phyloP scores from a whole-genome alignment of 169 alveolate species.

The Plasmodium falciparum region DNA sequence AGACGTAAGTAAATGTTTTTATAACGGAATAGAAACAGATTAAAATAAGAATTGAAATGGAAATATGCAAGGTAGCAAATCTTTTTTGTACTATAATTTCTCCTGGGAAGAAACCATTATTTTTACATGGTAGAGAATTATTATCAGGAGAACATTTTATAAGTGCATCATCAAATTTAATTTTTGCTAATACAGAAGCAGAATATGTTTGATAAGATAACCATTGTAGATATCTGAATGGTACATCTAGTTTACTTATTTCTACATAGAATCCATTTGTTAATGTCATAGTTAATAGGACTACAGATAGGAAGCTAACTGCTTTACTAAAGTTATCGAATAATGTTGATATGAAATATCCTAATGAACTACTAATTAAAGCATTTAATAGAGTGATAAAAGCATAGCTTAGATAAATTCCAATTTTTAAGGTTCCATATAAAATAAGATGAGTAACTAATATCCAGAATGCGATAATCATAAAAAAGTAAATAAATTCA shows the following conservation, averaged over 20 bases:
- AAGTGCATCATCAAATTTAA: conserved; percentile 35
- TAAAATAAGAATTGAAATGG: conserved; percentile 19
- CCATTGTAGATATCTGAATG: conserved; percentile 66
- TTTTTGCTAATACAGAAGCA: conserved; percentile 60
- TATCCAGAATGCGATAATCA: conserved; percentile 43
- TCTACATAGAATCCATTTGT: conserved; percentile 63
- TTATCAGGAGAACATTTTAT: conserved; percentile 41
- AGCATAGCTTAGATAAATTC: conserved; percentile 26
- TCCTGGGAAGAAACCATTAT: conserved; percentile 20
- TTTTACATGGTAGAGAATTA: conserved; percentile 10
- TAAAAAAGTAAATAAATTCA: conserved; percentile 65
- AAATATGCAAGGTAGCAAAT: conserved; percentile 40
- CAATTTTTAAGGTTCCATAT: conserved; percentile 50
- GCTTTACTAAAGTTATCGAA: conserved; percentile 61
- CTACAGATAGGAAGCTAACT: conserved; percentile 58
- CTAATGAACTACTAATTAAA: conserved; percentile 53
- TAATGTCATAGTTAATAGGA: conserved; percentile 55
- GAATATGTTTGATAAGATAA: conserved; percentile 67
- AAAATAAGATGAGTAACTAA: conserved; percentile 28
- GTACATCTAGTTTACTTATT: conserved; percentile 31
- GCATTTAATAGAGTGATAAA: conserved; percentile 37
- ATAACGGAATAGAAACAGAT: conserved; percentile 23
- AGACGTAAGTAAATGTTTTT: conserved; percentile 27
- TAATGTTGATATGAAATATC: conserved; percentile 64
- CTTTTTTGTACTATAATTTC: conserved; percentile 32